Evolutionary conservation across 2,329 filamentous ascomycete genomes (phyloP), one percentile per base, ranked within the genome.

Genomic region (Exophiala sp.): DNA sequence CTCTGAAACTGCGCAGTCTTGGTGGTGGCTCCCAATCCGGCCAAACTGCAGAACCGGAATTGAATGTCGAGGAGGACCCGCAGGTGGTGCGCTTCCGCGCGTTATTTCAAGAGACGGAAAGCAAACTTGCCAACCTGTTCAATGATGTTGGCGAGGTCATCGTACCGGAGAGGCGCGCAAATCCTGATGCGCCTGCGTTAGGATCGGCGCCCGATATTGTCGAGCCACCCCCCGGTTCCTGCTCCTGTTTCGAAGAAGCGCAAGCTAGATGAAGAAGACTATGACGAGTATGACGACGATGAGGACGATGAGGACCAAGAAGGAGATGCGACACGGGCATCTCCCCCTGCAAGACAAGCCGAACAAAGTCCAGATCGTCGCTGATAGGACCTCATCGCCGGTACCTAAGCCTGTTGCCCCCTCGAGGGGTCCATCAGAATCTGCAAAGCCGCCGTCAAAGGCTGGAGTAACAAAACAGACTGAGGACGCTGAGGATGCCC

Each of bases 241-340:
- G 57, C 60, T 23, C 60, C 63, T 29, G 59, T 68, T 69, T 79
- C 55, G 50, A 95, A 93, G 71, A 85, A 86, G 69, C 77, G 81
- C 40, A 85, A 85, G 67, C 79, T 87, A 62, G 76, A 81, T 65
- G 89, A 91, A 16, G 75, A 89, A 61, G 87, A 91, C 66, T 85
- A 89, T 62, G 85, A 91, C 69, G 90, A 91, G 64, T 86, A 85
- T 59, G 86, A 91, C 62, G 86, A 91, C 62, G 89, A 95, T 50
- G 85, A 91, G 35, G 85, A 88, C 13, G 80, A 85, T 8, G 73
- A 76, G 24, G 81, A 82, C 22, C 77, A 79, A 7, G 78, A 79
- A 24, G 75, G 76, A 23, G 68, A 71, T 19, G 69, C 70, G 30
- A 64, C 66, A 18, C 65, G 65, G 29, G 69, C 70, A 66, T 78